A percentile compares a stretch with the other conserved stretches of the same genome.
phyloP scores from a whole-genome alignment of 2,329 filamentous ascomycete species.

The Tolypocladium pustulatum region DNA sequence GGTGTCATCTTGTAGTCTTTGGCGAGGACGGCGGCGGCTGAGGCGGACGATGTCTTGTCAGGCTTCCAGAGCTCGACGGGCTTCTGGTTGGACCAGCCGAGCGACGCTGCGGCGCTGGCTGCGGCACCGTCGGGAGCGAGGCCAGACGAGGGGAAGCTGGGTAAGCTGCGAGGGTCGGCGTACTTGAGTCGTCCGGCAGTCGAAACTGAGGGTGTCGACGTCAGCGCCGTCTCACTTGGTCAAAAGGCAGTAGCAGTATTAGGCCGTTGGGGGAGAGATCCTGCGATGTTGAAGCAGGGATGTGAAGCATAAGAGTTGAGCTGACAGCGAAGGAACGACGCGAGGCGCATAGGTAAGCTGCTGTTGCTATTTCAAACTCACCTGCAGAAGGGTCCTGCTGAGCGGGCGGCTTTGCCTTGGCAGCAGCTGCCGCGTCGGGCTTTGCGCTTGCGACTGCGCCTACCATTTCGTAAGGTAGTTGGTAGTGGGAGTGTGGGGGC shows the following conservation, averaged over 20 bases:
- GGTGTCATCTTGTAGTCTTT: slow-evolving; percentile 34
- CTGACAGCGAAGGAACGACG: too few species aligned
- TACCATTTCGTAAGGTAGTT: too few species aligned
- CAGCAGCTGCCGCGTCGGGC: neutral
- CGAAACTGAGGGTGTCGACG: slow-evolving; percentile 10
- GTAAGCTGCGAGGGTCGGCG: slow-evolving; percentile 61
- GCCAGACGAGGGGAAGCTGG: slow-evolving; percentile 61
- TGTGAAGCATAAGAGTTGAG: too few species aligned
- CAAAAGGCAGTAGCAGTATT: neutral
- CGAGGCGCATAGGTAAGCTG: neutral
- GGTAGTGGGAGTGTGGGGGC: neutral
- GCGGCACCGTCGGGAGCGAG: slow-evolving; percentile 47
- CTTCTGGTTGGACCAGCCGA: slow-evolving; percentile 64
- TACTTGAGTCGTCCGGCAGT: slow-evolving; percentile 49
- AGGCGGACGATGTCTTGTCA: slow-evolving; percentile 41
- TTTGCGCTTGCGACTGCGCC: slow-evolving; percentile 1
- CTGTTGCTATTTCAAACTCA: slow-evolving; percentile 1
- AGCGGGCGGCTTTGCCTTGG: slow-evolving; percentile 4
- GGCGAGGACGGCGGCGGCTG: slow-evolving; percentile 30
- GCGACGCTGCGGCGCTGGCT: slow-evolving; percentile 61
- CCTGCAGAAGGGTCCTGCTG: slow-evolving; percentile 4
- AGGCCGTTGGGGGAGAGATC: neutral
- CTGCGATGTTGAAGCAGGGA: neutral
- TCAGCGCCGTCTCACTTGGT: neutral
- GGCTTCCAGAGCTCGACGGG: slow-evolving; percentile 57